Conservation (phyloP, 257 asterid species). For the Schizonepeta tenuifolia region DNA sequence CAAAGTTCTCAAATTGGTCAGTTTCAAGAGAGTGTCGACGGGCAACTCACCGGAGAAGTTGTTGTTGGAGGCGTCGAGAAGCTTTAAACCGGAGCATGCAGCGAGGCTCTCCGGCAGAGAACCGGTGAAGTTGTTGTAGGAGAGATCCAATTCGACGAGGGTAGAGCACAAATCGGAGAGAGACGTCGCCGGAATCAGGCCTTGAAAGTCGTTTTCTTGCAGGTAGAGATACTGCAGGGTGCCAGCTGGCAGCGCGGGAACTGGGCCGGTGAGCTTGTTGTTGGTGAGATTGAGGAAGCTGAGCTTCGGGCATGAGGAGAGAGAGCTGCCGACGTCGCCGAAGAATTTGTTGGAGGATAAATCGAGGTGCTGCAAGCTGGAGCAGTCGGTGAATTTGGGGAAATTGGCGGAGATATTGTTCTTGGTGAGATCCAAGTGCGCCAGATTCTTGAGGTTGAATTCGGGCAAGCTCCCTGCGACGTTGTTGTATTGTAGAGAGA, state of each 20-base stretch:
- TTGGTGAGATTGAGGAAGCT: slow-evolving; percentile 72
- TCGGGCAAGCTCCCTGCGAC: slow-evolving; percentile 50
- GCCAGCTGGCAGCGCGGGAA: slow-evolving; percentile 60
- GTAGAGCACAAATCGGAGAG: slow-evolving; percentile 62
- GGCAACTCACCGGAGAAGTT: slow-evolving; percentile 84
- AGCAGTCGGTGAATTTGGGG: slow-evolving; percentile 61
- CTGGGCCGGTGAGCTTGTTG: slow-evolving; percentile 62
- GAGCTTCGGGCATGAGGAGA: slow-evolving; percentile 60
- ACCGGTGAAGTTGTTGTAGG: slow-evolving; percentile 71
- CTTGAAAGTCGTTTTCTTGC: slow-evolving; percentile 57
- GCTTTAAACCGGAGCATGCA: slow-evolving; percentile 60
- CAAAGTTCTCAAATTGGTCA: slow-evolving; percentile 64
- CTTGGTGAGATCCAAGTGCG: slow-evolving; percentile 67
- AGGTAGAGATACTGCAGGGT: slow-evolving; percentile 64
- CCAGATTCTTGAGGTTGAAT: slow-evolving; percentile 52
- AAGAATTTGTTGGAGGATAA: slow-evolving; percentile 68
- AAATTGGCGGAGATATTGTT: slow-evolving; percentile 69
- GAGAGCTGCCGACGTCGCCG: slow-evolving; percentile 63
- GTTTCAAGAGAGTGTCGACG: slow-evolving; percentile 50
- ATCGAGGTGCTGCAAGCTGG: slow-evolving; percentile 67
- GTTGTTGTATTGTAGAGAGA: slow-evolving; percentile 70
- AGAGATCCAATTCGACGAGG: slow-evolving; percentile 69
- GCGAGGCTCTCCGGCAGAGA: slow-evolving; percentile 62
- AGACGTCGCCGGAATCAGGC: slow-evolving; percentile 46
- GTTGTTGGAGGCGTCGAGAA: slow-evolving; percentile 71